phyloP scores from a whole-genome alignment of 116 monocot genomes.

The Zostera marina region DNA sequence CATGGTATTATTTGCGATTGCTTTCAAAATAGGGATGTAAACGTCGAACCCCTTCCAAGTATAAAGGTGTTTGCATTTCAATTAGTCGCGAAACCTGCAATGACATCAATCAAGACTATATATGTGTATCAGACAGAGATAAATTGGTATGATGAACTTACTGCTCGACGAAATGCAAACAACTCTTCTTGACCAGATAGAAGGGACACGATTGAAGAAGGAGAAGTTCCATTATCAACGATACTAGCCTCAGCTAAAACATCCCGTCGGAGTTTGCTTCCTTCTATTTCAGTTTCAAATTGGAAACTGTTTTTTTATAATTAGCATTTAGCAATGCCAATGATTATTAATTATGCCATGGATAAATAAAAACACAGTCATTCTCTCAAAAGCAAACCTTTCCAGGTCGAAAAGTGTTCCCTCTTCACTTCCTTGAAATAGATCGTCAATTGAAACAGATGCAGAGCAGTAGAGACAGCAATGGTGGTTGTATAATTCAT shows the following conservation, averaged over 20 bases:
- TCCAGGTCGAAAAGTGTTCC: conserved; percentile 89
- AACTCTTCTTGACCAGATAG: conserved; percentile 78
- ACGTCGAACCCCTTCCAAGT: conserved; percentile 38
- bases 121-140: not conserved
- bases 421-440: conserved; percentile 90
- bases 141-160: conserved; percentile 11
- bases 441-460: conserved; percentile 53
- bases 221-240: conserved; percentile 23
- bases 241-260: conserved; percentile 50
- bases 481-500: conserved; percentile 89
- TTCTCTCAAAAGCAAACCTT: conserved; percentile 27
- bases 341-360: not conserved
- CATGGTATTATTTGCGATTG: not conserved
- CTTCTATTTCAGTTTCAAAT: conserved; percentile 85
- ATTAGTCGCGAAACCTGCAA: conserved; percentile 66
- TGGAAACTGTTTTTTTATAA: conserved; percentile 43
- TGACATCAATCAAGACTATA: too few relatives aligned
- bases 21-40: conserved; percentile 41
- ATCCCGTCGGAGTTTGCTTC: conserved; percentile 50
- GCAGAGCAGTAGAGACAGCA: conserved; percentile 72
- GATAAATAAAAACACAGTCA: not conserved
- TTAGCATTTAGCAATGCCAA: too few relatives aligned
- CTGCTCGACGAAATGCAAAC: conserved; percentile 90
- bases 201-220: conserved; percentile 43
- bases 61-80: conserved; percentile 76